Percentiles rank a stretch among this genome's conserved stretches.
These are phyloP conservation scores for Coniochaeta prunicola DNA, from an alignment of 2,329 filamentous ascomycete species.

Conservation along the genomic window DNA sequence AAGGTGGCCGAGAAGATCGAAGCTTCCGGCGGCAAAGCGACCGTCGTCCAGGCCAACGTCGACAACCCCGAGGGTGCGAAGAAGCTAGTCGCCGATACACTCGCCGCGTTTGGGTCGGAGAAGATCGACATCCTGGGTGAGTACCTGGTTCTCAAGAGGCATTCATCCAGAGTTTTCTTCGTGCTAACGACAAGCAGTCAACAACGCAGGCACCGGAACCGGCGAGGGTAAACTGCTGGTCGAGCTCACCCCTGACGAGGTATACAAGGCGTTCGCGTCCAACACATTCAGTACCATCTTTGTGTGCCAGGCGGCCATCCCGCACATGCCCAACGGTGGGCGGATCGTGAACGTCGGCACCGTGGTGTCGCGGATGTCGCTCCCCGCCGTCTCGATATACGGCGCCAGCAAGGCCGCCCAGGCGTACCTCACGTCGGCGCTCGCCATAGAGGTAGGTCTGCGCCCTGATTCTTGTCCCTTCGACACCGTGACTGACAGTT, in stretches of 20 bases:
- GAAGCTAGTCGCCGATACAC: conserved; percentile 24
- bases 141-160: not conserved
- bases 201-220: conserved; percentile 26
- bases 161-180: not conserved
- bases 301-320: conserved; percentile 23
- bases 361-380: conserved; percentile 15
- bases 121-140: conserved; percentile 30
- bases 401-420: conserved; percentile 25
- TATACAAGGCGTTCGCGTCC: conserved; percentile 17
- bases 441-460: conserved; percentile 14
- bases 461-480: not conserved
- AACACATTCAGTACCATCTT: conserved; percentile 28
- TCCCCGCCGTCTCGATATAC: conserved; percentile 14
- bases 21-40: conserved; percentile 20
- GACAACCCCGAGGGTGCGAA: conserved; percentile 21
- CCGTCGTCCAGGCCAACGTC: conserved; percentile 26
- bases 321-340: conserved; percentile 26
- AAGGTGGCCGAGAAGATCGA: conserved; percentile 19
- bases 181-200: conserved; percentile 17
- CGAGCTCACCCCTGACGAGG: conserved; percentile 1
- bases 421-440: conserved; percentile 24
- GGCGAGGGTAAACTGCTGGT: conserved; percentile 15
- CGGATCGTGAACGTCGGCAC: conserved; percentile 26
- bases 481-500: not conserved
- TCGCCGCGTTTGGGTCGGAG: conserved; percentile 23